These are phyloP conservation scores for Penicillium sp. DNA, from an alignment of 2,329 filamentous ascomycete genomes.

Conservation along the genomic window DNA sequence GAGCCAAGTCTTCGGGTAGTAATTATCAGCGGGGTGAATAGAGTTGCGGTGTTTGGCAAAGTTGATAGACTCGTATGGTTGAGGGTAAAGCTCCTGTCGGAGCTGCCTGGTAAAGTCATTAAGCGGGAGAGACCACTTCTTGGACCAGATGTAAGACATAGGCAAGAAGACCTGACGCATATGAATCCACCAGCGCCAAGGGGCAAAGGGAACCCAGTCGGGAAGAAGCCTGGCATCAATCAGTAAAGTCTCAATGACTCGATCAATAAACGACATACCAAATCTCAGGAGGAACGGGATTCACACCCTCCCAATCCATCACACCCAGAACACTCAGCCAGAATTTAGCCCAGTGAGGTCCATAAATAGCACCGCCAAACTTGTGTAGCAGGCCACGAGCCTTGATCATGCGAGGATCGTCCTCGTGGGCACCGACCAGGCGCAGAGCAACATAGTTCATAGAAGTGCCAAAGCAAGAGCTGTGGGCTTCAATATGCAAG, in stretches of 20 bases:
- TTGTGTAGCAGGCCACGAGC: conserved; percentile 79
- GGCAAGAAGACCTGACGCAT: conserved; percentile 95
- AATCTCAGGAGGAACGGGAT: conserved; percentile 87
- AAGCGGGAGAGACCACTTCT: conserved; percentile 72
- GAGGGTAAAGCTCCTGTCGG: conserved; percentile 76
- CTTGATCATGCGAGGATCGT: conserved; percentile 81
- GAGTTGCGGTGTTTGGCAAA: conserved; percentile 78
- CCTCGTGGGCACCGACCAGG: conserved; percentile 76
- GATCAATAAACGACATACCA: conserved; percentile 56
- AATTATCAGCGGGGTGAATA: conserved; percentile 79
- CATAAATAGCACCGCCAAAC: conserved; percentile 78
- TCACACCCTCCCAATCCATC: conserved; percentile 86
- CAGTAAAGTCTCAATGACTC: conserved; percentile 2
- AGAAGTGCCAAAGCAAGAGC: conserved; percentile 82
- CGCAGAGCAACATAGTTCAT: conserved; percentile 85
- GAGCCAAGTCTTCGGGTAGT: conserved; percentile 85
- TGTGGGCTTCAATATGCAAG: conserved; percentile 89
- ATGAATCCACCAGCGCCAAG: conserved; percentile 97
- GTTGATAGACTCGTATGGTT: conserved; percentile 74
- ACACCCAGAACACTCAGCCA: conserved; percentile 86
- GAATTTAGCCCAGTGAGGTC: conserved; percentile 96
- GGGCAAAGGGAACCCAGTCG: conserved; percentile 84
- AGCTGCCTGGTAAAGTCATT: conserved; percentile 72
- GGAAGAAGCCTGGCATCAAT: conserved; percentile 62
- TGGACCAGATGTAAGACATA: conserved; percentile 88